Conservation (phyloP, 2,329 filamentous ascomycete genomes). For the Xylaria sp. region DNA sequence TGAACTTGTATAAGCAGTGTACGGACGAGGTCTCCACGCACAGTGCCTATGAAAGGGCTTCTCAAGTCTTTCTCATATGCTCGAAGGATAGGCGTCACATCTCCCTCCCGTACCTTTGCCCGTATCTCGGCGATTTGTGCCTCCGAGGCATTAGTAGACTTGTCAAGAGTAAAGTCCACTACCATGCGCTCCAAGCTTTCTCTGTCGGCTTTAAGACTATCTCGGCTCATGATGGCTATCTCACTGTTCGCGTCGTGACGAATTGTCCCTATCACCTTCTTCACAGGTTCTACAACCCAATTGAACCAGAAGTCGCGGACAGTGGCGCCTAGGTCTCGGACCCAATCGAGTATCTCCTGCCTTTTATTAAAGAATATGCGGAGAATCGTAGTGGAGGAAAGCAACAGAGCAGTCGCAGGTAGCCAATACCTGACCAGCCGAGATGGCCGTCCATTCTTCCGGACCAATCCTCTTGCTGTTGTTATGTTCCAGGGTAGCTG, state of each 20-base stretch:
- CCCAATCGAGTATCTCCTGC: constrained; percentile 80
- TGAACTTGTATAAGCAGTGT: constrained; percentile 95
- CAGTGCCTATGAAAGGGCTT: constrained; percentile 78
- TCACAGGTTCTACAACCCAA: constrained; percentile 88
- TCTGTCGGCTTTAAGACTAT: constrained; percentile 86
- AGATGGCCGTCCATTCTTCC: constrained; percentile 76
- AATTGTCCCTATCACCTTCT: constrained; percentile 87
- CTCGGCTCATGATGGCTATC: constrained; percentile 94
- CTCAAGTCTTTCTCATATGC: constrained; percentile 91
- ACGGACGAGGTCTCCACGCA: constrained; percentile 85
- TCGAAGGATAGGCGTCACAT: constrained; percentile 87
- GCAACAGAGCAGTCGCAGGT: constrained; percentile 69
- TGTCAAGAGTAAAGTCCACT: constrained; percentile 89
- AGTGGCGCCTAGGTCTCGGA: constrained; percentile 78
- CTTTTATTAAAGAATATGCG: constrained; percentile 75
- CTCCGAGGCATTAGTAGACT: constrained; percentile 68
- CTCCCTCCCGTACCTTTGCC: constrained; percentile 83
- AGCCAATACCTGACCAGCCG: constrained; percentile 86
- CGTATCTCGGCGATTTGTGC: constrained; percentile 76
- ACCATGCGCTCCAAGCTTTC: constrained; percentile 97
- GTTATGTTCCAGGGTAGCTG: constrained; percentile 71
- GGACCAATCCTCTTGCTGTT: constrained; percentile 61
- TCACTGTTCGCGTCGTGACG: constrained; percentile 91
- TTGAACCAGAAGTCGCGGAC: constrained; percentile 91
- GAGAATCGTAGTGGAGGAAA: constrained; percentile 88